These are phyloP conservation scores for Dryas integrifolia DNA, from an alignment of 331 rosid genomes.

Conservation along the genomic window DNA sequence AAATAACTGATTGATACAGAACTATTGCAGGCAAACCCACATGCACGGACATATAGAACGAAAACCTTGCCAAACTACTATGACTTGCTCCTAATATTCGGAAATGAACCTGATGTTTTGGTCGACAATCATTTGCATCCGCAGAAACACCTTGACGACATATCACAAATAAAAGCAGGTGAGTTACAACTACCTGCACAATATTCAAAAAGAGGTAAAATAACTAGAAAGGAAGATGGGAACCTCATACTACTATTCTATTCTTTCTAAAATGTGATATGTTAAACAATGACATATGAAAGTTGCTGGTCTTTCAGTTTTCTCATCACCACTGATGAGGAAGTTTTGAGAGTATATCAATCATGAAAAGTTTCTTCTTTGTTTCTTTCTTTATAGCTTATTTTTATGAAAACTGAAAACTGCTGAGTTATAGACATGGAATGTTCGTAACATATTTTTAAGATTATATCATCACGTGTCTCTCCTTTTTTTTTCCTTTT, in stretches of 20 bases:
- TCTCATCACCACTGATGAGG: background rate
- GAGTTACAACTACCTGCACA: slow-evolving; percentile 25
- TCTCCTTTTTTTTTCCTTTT: background rate
- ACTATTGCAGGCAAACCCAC: slow-evolving; percentile 52
- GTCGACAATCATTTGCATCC: slow-evolving; percentile 31
- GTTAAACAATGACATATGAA: background rate
- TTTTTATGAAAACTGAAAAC: background rate
- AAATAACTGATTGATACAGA: slow-evolving; percentile 18
- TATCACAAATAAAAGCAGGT: slow-evolving; percentile 48
- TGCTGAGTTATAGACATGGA: background rate
- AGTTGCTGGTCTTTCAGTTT: slow-evolving; percentile 3
- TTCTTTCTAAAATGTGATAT: background rate
- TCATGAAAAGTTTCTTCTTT: background rate
- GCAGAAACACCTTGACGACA: slow-evolving; percentile 38
- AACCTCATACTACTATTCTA: background rate
- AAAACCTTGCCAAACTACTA: slow-evolving; percentile 63
- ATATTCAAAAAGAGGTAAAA: background rate
- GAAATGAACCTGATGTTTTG: slow-evolving; percentile 39
- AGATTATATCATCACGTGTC: background rate
- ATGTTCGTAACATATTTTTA: background rate
- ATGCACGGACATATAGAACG: slow-evolving; percentile 61
- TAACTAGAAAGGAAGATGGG: background rate
- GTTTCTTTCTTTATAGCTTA: background rate
- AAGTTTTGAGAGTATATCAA: background rate
- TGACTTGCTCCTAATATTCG: slow-evolving; percentile 60